A percentile compares a stretch with the other conserved stretches of the same genome.
phyloP scores from a whole-genome alignment of 371 early-diverging fungal species.

The Actinomucor elegans region DNA sequence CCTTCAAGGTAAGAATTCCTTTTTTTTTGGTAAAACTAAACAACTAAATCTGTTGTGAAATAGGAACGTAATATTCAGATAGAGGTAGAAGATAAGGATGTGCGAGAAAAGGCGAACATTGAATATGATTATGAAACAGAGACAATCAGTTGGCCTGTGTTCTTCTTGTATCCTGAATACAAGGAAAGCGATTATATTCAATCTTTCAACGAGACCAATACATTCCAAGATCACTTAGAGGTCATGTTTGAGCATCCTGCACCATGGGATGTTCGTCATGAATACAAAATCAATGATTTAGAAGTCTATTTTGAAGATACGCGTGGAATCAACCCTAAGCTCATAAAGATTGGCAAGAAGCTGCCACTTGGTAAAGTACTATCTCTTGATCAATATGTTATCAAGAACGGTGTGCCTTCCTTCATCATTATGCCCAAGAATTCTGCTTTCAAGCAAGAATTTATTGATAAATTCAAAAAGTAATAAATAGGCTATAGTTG shows the following conservation, averaged over 20 bases:
- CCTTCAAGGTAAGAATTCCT: constrained; percentile 44
- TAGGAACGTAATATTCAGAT: constrained; percentile 59
- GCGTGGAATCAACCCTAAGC: constrained; percentile 47
- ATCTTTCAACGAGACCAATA: constrained; percentile 78
- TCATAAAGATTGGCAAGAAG: constrained; percentile 73
- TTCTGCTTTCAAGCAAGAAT: constrained; percentile 61
- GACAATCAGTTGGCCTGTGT: constrained; percentile 81
- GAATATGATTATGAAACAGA: constrained; percentile 62
- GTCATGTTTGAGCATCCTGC: constrained; percentile 82
- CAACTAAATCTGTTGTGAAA: neutral
- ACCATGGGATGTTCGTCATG: constrained; percentile 77
- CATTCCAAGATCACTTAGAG: constrained; percentile 83
- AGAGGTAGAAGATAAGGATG: constrained; percentile 43
- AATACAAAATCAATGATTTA: constrained; percentile 68
- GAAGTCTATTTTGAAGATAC: constrained; percentile 82
- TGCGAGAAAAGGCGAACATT: constrained; percentile 56
- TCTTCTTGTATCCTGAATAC: constrained; percentile 94
- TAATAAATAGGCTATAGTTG: constrained; percentile 14
- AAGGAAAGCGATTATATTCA: constrained; percentile 91
- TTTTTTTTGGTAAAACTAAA: neutral
- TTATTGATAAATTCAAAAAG: constrained; percentile 59
- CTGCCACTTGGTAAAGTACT: constrained; percentile 53
- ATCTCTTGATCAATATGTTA: constrained; percentile 57
- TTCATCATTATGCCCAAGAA: constrained; percentile 69
- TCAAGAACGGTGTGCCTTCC: constrained; percentile 68